These are phyloP conservation scores for Mucor indicus DNA, from an alignment of 371 early-diverging fungal species.

Conservation along the genomic window DNA sequence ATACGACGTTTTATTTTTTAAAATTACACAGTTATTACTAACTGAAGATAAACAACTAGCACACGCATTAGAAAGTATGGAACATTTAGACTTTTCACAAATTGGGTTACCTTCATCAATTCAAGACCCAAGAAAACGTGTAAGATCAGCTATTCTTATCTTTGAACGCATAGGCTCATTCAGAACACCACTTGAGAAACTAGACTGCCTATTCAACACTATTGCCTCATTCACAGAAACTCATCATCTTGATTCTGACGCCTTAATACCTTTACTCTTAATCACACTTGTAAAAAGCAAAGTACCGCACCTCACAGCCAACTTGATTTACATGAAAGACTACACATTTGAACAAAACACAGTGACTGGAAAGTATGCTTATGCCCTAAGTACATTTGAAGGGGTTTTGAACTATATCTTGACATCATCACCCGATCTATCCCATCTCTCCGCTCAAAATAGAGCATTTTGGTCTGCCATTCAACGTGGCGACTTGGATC, in stretches of 20 bases:
- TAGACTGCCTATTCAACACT: constrained; percentile 43
- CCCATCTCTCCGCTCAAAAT: constrained; percentile 32
- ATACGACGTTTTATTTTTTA: constrained; percentile 59
- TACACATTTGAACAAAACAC: constrained; percentile 47
- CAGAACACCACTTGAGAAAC: constrained; percentile 53
- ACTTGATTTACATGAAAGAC: constrained; percentile 56
- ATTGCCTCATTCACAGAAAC: constrained; percentile 22
- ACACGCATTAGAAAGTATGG: constrained; percentile 34
- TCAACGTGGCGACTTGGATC: constrained; percentile 6
- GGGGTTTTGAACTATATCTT: constrained; percentile 50
- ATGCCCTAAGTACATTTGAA: constrained; percentile 55
- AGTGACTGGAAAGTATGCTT: constrained; percentile 46
- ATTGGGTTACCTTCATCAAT: constrained; percentile 39
- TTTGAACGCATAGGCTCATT: constrained; percentile 50
- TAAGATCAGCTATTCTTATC: constrained; percentile 36
- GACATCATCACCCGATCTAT: constrained; percentile 29
- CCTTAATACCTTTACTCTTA: constrained; percentile 48
- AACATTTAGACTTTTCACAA: constrained; percentile 49
- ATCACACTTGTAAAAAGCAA: constrained; percentile 50
- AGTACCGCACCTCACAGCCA: constrained; percentile 51
- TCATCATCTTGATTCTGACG: constrained; percentile 32
- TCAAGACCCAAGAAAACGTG: constrained; percentile 27
- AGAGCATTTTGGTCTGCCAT: constrained; percentile 33
- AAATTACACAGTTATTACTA: constrained; percentile 41
- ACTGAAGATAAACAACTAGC: constrained; percentile 36